Percentiles rank a stretch among this genome's conserved stretches.
These are phyloP conservation scores for Caryopteris hybrid DNA, from an alignment of 305 asterid species.

Conservation along the genomic window DNA sequence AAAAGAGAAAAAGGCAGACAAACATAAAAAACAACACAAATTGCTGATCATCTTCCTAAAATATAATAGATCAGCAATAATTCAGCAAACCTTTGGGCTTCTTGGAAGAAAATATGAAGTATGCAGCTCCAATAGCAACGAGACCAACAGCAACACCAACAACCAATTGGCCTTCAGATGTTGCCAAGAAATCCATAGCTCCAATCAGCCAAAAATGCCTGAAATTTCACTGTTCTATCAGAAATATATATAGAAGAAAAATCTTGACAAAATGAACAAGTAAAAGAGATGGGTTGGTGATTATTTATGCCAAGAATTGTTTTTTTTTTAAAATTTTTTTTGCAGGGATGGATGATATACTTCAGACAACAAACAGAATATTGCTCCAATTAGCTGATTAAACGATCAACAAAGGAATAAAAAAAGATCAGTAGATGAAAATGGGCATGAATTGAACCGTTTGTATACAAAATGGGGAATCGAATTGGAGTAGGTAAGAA, in stretches of 20 bases:
- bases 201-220: constrained; percentile 21
- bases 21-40: not conserved
- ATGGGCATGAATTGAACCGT: constrained; percentile 1
- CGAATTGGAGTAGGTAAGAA: constrained; percentile 17
- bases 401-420: not conserved
- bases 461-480: not conserved
- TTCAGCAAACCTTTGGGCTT: constrained; percentile 52
- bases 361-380: constrained; percentile 24
- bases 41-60: not conserved
- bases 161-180: constrained; percentile 53
- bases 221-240: not conserved
- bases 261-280: constrained; percentile 2
- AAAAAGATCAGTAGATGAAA: not conserved
- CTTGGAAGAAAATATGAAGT: constrained; percentile 50
- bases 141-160: constrained; percentile 54
- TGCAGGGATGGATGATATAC: not conserved
- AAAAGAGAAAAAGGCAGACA: not conserved
- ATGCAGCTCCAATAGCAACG: constrained; percentile 52
- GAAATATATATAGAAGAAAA: constrained; percentile 6
- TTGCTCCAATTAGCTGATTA: not conserved
- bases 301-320: constrained; percentile 21
- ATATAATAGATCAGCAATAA: constrained; percentile 2
- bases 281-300: not conserved
- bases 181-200: constrained; percentile 60
- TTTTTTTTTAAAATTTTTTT: no score